Evolutionary conservation across 2,329 filamentous ascomycete genomes (phyloP).

Genomic region (Diaporthe citrichinensis): DNA sequence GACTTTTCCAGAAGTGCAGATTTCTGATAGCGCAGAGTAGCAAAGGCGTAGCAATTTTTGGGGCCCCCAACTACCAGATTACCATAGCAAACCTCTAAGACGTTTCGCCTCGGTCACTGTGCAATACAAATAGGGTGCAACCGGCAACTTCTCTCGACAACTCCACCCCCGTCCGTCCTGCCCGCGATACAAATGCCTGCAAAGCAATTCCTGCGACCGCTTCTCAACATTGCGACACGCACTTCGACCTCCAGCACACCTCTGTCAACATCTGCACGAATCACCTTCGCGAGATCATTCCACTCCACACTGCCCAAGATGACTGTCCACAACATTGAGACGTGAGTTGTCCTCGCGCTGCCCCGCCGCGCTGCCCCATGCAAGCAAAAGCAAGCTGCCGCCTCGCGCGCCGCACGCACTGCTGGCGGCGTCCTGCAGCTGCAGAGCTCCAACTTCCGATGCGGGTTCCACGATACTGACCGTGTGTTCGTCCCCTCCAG

Average conservation of each 20-base stretch:
- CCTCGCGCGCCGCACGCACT: not conserved
- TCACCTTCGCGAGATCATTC: slow-evolving; percentile 51
- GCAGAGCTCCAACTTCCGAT: slow-evolving; percentile 26
- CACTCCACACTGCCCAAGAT: slow-evolving; percentile 58
- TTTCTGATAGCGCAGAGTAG: slow-evolving; percentile 6
- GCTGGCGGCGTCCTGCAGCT: not conserved
- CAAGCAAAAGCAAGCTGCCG: slow-evolving; percentile 12
- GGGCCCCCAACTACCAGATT: slow-evolving; percentile 14
- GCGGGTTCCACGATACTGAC: slow-evolving; percentile 13
- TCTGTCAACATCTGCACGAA: slow-evolving; percentile 40
- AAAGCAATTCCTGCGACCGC: slow-evolving; percentile 39
- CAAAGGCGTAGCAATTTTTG: slow-evolving; percentile 5
- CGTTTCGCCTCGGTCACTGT: slow-evolving; percentile 1
- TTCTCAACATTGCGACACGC: slow-evolving; percentile 40
- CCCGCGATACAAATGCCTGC: slow-evolving; percentile 36
- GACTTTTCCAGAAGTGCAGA: slow-evolving; percentile 31
- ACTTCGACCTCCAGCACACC: slow-evolving; percentile 30
- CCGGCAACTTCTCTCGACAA: slow-evolving; percentile 24
- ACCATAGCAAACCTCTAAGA: slow-evolving; percentile 6
- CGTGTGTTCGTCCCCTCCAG: slow-evolving; percentile 38
- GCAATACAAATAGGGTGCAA: slow-evolving; percentile 34
- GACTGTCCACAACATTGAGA: slow-evolving; percentile 57
- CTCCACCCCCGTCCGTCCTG: slow-evolving; percentile 16
- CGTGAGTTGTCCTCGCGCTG: slow-evolving; percentile 49
- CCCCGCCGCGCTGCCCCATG: not conserved